Conservation (phyloP, 306 rosid species). For the Ammopiptanthus mongolicus region DNA sequence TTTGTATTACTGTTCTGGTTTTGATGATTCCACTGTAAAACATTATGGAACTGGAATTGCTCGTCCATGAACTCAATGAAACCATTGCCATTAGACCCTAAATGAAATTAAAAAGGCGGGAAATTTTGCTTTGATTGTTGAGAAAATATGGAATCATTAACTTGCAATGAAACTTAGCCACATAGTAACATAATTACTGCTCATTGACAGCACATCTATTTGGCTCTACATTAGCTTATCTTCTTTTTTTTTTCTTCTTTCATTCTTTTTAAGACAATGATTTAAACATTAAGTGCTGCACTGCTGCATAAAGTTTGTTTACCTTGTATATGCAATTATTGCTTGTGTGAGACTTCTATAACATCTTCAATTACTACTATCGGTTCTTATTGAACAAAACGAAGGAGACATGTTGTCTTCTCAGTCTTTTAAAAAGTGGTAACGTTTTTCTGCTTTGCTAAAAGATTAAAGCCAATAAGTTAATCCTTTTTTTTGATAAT, state of each 20-base stretch:
- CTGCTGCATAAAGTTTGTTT: not conserved
- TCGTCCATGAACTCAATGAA: not conserved
- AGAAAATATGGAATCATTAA: not conserved
- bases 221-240: not conserved
- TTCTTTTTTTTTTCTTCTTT: not conserved
- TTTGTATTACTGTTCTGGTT: not conserved
- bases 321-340: not conserved
- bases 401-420: not conserved
- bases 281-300: not conserved
- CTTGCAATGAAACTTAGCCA: not conserved
- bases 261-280: not conserved
- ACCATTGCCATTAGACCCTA: not conserved
- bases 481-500: too few relatives aligned
- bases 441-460: not conserved
- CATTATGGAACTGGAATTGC: not conserved
- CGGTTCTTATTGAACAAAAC: not conserved
- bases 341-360: not conserved
- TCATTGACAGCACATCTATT: not conserved
- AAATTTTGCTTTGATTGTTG: conserved; percentile 15
- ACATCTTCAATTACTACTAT: not conserved
- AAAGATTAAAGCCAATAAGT: not conserved
- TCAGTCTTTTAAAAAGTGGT: not conserved
- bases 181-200: not conserved
- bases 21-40: not conserved
- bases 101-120: conserved; percentile 22